A percentile compares a stretch with the other conserved stretches of the same genome.
Evolutionary conservation across 495 filamentous ascomycete genomes (phyloP).

Genomic region (Corynascus novoguineensis): DNA sequence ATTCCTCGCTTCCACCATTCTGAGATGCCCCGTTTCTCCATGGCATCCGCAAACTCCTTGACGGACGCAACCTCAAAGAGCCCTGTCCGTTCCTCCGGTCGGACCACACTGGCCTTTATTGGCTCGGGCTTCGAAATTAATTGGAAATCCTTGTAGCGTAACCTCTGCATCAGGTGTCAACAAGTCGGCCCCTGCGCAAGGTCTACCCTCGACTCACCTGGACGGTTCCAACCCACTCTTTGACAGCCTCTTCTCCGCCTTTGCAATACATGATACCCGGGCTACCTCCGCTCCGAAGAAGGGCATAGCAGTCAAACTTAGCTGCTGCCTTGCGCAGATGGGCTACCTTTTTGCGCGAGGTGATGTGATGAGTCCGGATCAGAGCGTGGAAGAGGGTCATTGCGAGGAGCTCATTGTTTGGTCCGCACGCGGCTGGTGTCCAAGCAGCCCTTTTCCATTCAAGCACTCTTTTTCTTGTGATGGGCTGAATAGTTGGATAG

Average conservation of each 20-base stretch:
- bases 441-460: too few relatives aligned
- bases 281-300: conserved; percentile 60
- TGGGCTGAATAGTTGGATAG: too few relatives aligned
- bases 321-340: conserved; percentile 59
- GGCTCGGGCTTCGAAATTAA: conserved; percentile 23
- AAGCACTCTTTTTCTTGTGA: neutral
- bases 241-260: conserved; percentile 43
- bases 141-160: conserved; percentile 33
- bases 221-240: conserved; percentile 29
- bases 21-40: conserved; percentile 26
- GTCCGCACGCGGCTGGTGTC: neutral
- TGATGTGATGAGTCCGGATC: conserved; percentile 77
- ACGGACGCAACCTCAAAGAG: conserved; percentile 24
- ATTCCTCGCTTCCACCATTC: conserved; percentile 29
- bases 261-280: conserved; percentile 79
- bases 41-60: conserved; percentile 26
- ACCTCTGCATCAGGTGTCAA: conserved; percentile 16
- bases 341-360: conserved; percentile 70
- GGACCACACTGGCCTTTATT: conserved; percentile 7
- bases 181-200: neutral
- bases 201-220: conserved; percentile 21
- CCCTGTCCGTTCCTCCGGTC: conserved; percentile 14
- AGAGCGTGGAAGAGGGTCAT: conserved; percentile 51
- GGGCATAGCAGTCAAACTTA: conserved; percentile 50
- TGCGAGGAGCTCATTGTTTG: neutral